A percentile compares a stretch with the other conserved stretches of the same genome.
phyloP scores from a whole-genome alignment of 371 early-diverging fungal species.

The Zancudomyces culisetae region DNA sequence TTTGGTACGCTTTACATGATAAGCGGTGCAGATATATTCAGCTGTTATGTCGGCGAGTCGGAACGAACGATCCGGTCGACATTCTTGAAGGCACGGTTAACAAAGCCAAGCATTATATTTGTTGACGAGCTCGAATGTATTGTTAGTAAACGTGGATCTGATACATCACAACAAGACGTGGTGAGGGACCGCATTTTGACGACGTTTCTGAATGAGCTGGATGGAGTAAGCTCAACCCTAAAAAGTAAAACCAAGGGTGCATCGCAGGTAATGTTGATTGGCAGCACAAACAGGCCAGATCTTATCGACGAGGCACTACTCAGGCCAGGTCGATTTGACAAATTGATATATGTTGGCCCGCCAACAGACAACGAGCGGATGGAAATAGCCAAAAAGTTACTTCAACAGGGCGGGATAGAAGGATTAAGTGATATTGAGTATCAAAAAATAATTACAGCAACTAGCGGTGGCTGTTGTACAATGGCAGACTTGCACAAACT shows the following conservation, averaged over 20 bases:
- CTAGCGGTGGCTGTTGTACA: no score
- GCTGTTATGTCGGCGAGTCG: slow-evolving; percentile 85
- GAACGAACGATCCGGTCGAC: slow-evolving; percentile 57
- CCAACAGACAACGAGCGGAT: no score
- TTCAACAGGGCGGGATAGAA: no score
- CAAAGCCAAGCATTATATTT: slow-evolving; percentile 87
- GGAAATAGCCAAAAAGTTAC: no score
- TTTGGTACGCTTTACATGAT: slow-evolving; percentile 68
- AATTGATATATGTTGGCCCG: slow-evolving; percentile 57
- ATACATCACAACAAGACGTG: slow-evolving; percentile 45
- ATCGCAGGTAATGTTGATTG: neutral
- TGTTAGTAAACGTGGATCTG: slow-evolving; percentile 78
- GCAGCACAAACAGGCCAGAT: slow-evolving; percentile 96
- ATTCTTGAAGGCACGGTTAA: slow-evolving; percentile 68
- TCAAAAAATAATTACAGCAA: no score
- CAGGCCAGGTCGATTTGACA: slow-evolving; percentile 91
- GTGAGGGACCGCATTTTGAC: slow-evolving; percentile 79
- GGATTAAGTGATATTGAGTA: no score
- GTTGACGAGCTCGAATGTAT: slow-evolving; percentile 97
- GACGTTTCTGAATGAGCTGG: slow-evolving; percentile 92
- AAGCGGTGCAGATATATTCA: slow-evolving; percentile 76
- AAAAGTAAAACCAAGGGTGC: neutral
- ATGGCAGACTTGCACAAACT: no score
- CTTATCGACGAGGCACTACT: slow-evolving; percentile 85
- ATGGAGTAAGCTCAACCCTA: slow-evolving; percentile 53